Conservation (phyloP, 176 grass and related monocot genomes). For the Urochloa ruziziensis region DNA sequence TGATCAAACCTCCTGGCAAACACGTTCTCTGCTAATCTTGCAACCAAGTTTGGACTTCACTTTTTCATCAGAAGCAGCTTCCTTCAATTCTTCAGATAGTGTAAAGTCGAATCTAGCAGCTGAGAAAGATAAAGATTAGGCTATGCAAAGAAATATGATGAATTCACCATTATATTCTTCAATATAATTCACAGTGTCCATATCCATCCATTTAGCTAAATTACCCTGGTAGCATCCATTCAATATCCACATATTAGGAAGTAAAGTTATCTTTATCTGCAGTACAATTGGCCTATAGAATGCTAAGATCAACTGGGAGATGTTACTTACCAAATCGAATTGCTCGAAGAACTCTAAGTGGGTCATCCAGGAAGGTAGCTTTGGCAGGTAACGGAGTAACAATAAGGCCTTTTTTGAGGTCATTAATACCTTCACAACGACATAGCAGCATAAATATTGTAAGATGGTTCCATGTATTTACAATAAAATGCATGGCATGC, state of each 20-base stretch:
- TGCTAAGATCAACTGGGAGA: constrained; percentile 7
- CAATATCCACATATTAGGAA: background rate
- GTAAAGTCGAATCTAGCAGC: constrained; percentile 86
- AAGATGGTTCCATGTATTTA: background rate
- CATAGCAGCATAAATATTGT: background rate
- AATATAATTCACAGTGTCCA: background rate
- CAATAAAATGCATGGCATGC: background rate
- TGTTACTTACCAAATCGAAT: constrained; percentile 80
- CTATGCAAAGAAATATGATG: constrained; percentile 3
- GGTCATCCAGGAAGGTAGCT: constrained; percentile 91
- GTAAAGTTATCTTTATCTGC: background rate
- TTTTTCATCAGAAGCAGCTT: constrained; percentile 75
- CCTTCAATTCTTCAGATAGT: constrained; percentile 78
- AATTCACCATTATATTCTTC: background rate
- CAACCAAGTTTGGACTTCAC: constrained; percentile 67
- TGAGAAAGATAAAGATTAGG: constrained; percentile 34
- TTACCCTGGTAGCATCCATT: background rate
- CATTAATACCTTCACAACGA: constrained; percentile 64
- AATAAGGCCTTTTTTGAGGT: constrained; percentile 73
- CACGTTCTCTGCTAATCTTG: constrained; percentile 89
- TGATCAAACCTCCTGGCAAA: constrained; percentile 70
- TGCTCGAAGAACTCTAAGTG: constrained; percentile 95
- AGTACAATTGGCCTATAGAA: background rate
- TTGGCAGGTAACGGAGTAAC: constrained; percentile 87
- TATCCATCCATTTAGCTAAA: background rate